These are phyloP conservation scores for Ascochyta koolunga DNA, from an alignment of 2,329 filamentous ascomycete genomes.

Conservation along the genomic window DNA sequence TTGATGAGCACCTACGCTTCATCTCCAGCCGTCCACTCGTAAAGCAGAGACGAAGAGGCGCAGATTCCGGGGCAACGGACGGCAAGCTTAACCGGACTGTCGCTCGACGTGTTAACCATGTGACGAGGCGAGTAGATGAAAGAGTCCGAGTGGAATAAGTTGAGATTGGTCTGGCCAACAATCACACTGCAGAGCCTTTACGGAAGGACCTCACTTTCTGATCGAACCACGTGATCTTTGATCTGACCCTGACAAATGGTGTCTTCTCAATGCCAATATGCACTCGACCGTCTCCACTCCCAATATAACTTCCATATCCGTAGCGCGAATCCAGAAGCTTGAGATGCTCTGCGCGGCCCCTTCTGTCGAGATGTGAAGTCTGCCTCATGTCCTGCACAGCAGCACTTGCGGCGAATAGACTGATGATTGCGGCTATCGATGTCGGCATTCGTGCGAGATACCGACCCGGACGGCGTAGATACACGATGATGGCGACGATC, in stretches of 20 bases:
- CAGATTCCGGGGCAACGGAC: neutral
- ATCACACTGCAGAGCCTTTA: slow-evolving; percentile 5
- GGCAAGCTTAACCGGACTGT: neutral
- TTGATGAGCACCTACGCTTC: neutral
- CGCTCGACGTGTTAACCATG: neutral
- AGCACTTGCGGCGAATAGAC: slow-evolving; percentile 56
- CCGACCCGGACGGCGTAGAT: slow-evolving; percentile 48
- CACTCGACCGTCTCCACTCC: slow-evolving; percentile 50
- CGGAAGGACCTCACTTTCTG: slow-evolving; percentile 15
- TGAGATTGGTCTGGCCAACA: neutral
- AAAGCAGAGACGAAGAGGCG: neutral
- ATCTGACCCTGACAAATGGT: slow-evolving; percentile 42
- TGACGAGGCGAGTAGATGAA: neutral
- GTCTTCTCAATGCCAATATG: slow-evolving; percentile 61
- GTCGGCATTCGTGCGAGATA: slow-evolving; percentile 61
- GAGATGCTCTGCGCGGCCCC: slow-evolving; percentile 23
- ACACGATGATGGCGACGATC: slow-evolving; percentile 53
- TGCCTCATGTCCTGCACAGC: slow-evolving; percentile 47
- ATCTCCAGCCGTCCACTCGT: neutral
- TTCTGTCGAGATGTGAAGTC: slow-evolving; percentile 27
- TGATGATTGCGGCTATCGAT: slow-evolving; percentile 55
- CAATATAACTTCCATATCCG: slow-evolving; percentile 60
- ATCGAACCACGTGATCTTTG: slow-evolving; percentile 26
- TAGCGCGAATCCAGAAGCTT: slow-evolving; percentile 36
- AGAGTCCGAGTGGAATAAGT: neutral